A percentile compares a stretch with the other conserved stretches of the same genome.
These are phyloP conservation scores for Epichloe gansuensis DNA, from an alignment of 2,329 filamentous ascomycete species.

Conservation along the genomic window DNA sequence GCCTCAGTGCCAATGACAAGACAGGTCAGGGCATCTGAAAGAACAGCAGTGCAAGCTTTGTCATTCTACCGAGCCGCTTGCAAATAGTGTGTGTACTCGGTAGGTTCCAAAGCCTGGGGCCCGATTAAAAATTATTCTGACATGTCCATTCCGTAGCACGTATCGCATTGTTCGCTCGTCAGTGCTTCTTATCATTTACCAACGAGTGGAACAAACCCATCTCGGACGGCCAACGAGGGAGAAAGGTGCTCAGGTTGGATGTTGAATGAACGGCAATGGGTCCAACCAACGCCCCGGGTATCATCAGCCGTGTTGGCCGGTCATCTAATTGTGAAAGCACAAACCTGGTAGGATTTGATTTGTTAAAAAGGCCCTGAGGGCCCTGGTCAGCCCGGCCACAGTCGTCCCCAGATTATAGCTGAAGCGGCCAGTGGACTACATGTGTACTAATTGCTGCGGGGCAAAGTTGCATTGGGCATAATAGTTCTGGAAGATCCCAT, in stretches of 20 bases:
- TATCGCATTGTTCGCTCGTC: background rate
- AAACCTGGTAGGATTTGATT: conserved; percentile 8
- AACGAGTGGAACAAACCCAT: background rate
- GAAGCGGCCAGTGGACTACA: background rate
- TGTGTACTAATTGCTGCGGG: conserved; percentile 4
- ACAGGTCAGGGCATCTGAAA: no score
- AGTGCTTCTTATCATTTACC: background rate
- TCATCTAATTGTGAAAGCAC: conserved; percentile 7
- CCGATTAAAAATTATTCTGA: background rate
- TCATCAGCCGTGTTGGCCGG: no score
- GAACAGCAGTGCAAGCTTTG: no score
- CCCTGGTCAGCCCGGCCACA: conserved; percentile 16
- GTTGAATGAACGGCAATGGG: background rate
- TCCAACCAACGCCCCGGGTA: conserved; percentile 6
- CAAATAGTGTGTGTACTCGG: background rate
- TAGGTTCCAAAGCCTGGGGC: no score
- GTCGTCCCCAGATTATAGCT: conserved; percentile 22
- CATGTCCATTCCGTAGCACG: no score
- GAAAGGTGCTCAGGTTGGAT: conserved; percentile 1
- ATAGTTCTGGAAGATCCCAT: conserved; percentile 21
- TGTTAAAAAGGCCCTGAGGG: background rate
- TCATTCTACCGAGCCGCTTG: background rate
- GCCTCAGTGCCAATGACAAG: no score
- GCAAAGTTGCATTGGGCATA: conserved; percentile 13
- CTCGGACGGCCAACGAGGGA: conserved; percentile 1